Percentiles rank a stretch among this genome's conserved stretches.
Evolutionary conservation across 2,329 filamentous ascomycete species (phyloP).

Genomic region (Sphaerulina musiva): DNA sequence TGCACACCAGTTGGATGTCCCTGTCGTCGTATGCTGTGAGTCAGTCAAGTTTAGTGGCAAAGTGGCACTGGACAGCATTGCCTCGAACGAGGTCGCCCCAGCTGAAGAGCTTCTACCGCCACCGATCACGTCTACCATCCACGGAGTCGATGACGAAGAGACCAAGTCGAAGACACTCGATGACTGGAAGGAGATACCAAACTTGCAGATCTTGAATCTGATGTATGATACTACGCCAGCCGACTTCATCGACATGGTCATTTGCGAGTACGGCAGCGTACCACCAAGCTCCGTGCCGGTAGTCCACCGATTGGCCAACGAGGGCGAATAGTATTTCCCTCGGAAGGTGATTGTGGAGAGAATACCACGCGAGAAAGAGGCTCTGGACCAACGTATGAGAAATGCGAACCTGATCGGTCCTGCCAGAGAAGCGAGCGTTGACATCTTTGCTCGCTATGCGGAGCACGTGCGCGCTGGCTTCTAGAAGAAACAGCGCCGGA

Average conservation of each 20-base stretch:
- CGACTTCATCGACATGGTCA: conserved; percentile 77
- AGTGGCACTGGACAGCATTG: conserved; percentile 84
- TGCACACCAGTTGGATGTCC: conserved; percentile 66
- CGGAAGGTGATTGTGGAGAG: neutral
- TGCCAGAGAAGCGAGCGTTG: neutral
- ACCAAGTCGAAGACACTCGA: conserved; percentile 35
- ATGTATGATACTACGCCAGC: conserved; percentile 90
- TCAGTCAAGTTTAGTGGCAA: conserved; percentile 91
- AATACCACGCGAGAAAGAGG: neutral
- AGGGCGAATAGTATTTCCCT: conserved; percentile 19
- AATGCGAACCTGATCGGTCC: neutral
- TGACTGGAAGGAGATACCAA: conserved; percentile 53
- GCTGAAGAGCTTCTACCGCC: conserved; percentile 55
- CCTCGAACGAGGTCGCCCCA: conserved; percentile 85
- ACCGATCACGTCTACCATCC: conserved; percentile 16
- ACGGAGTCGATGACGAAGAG: conserved; percentile 25
- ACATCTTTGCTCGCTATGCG: neutral
- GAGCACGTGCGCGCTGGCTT: neutral
- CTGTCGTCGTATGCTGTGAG: conserved; percentile 85
- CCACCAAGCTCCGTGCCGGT: conserved; percentile 80
- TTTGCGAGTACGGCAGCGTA: conserved; percentile 84
- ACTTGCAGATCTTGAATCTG: conserved; percentile 61
- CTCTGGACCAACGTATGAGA: neutral
- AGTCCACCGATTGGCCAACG: conserved; percentile 50
- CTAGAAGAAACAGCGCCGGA: neutral